Percentiles rank a stretch among this genome's conserved stretches.
These are phyloP conservation scores for Fraxinus pennsylvanica DNA, from an alignment of 257 asterid genomes.

Conservation along the genomic window DNA sequence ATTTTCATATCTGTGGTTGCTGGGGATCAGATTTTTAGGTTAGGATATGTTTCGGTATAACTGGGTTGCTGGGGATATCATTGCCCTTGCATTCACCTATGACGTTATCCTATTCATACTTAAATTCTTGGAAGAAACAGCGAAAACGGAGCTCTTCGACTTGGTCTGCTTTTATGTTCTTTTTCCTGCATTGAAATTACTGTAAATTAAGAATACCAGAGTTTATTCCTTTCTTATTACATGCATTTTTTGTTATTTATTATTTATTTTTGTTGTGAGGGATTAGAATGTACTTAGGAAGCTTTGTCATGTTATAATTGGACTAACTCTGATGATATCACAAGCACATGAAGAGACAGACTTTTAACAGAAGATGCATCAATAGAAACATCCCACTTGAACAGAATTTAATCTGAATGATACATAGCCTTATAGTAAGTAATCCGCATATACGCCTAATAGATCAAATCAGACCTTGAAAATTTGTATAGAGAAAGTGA, in stretches of 20 bases:
- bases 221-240: background rate
- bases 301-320: slow-evolving; percentile 50
- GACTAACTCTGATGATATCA: slow-evolving; percentile 59
- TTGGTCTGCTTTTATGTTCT: slow-evolving; percentile 32
- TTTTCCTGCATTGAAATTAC: background rate
- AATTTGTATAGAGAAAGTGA: background rate
- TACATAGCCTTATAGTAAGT: background rate
- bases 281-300: slow-evolving; percentile 48
- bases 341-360: no score
- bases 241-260: background rate
- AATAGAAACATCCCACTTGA: background rate
- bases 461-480: background rate
- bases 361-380: background rate
- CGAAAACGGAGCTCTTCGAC: slow-evolving; percentile 39
- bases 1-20: background rate
- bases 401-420: background rate
- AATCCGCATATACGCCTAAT: background rate
- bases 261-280: background rate
- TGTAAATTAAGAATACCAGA: background rate
- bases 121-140: slow-evolving; percentile 45
- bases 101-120: slow-evolving; percentile 37
- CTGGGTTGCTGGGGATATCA: slow-evolving; percentile 36
- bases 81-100: slow-evolving; percentile 38
- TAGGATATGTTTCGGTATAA: slow-evolving; percentile 32
- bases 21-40: background rate